Evolutionary conservation across 208 protist species (phyloP).

Genomic region (Angomonas deanei): DNA sequence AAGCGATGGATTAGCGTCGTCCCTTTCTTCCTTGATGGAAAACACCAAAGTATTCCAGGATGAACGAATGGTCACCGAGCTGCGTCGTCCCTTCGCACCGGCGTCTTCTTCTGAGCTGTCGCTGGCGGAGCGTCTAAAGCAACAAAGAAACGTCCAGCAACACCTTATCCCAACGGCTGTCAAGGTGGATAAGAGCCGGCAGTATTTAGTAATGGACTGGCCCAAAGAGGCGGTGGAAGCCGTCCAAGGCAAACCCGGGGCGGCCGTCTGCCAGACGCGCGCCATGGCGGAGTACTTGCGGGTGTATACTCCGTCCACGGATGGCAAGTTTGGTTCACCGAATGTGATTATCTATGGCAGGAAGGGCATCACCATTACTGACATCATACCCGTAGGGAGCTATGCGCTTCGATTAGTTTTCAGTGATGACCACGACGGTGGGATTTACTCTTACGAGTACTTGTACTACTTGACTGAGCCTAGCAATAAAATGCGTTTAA

Average conservation of each 20-base stretch:
- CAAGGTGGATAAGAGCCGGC: constrained; percentile 38
- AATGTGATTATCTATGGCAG: constrained; percentile 73
- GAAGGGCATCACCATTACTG: constrained; percentile 64
- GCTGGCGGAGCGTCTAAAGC: constrained; percentile 53
- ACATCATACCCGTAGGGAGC: constrained; percentile 72
- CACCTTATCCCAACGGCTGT: constrained; percentile 51
- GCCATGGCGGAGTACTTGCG: constrained; percentile 80
- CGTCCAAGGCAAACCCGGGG: background rate
- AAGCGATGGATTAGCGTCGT: constrained; percentile 5
- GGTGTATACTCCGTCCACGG: constrained; percentile 78
- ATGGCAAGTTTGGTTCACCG: constrained; percentile 36
- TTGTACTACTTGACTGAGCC: constrained; percentile 54
- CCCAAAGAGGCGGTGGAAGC: constrained; percentile 23
- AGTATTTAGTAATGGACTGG: constrained; percentile 75
- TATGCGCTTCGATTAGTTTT: constrained; percentile 86
- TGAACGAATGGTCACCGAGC: constrained; percentile 68
- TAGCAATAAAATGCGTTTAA: constrained; percentile 54
- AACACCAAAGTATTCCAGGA: constrained; percentile 20
- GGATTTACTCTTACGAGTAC: constrained; percentile 86
- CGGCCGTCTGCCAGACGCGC: constrained; percentile 21
- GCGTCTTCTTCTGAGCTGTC: constrained; percentile 23
- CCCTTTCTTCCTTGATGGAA: constrained; percentile 14
- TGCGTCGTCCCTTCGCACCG: constrained; percentile 34
- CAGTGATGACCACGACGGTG: constrained; percentile 74
- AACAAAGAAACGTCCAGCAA: constrained; percentile 42